Base-by-base conservation (phyloP, 1,284 basidiomycete species). In the Ceratobasidium theobromae region DNA sequence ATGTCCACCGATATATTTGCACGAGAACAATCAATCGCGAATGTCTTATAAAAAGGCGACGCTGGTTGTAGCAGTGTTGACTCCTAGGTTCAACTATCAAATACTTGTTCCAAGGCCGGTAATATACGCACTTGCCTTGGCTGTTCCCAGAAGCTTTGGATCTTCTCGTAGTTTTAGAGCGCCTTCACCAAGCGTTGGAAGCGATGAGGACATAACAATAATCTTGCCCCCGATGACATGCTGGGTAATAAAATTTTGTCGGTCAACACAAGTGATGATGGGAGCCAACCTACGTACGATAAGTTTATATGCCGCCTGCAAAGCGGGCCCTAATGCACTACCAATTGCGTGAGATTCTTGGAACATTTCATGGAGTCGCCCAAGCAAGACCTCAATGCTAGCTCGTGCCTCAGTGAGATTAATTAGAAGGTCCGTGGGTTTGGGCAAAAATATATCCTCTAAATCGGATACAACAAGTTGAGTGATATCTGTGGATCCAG, bases 401-500 rank as follows among this genome's bases (percentile, higher is more conserved):
- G 86, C 81, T 45, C 93, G 85, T 25, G 88, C 84, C 78, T 99
- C 97, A 21, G 86, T 84, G 69, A 99, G 80, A 80, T 98, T 99
- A 73, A 99, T 89, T 27, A 98, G 87, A 23, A 99, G 81, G 75
- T 99, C 96, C 66, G 87, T 93, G 1, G 97, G 96, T 79, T 97
- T 96, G 18, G 97, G 97, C 25, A 99, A 80, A 83, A 98, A 99
- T 68, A 98, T 93, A 72, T 99, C 97, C 53, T 97, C 91, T 48
- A 96, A 84, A 75, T 99, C 97, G 4, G 94, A 94, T 4, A 99
- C 95, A 46, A 99, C 96, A 41, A 99, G 85, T 95, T 99, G 98
- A 16, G 87, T 86, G 1, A 94, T 87, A 46, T 99, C 96, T 0
- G 89, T 81, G 21, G 85, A 82, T 25, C 89, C 94, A 46, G 93